Percentiles rank a stretch among this genome's conserved stretches.
phyloP scores from a whole-genome alignment of 139 green algal species.

The Chlamydomonas schloesseri region DNA sequence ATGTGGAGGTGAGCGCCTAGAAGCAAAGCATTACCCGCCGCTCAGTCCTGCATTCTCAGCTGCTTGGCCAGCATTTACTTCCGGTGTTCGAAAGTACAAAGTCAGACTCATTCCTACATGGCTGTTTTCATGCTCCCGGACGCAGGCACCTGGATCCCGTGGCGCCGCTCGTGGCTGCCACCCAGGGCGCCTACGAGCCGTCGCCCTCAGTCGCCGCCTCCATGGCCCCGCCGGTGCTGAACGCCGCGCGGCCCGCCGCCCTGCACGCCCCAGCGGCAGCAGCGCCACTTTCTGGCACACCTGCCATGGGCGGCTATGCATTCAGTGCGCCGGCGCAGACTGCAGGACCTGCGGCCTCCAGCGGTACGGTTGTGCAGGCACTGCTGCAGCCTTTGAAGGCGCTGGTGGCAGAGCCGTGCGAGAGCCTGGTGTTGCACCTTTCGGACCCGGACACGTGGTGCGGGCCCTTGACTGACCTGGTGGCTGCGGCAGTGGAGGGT shows the following conservation, averaged over 20 bases:
- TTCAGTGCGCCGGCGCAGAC: too few relatives aligned
- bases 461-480: not conserved
- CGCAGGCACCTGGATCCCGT: too few relatives aligned
- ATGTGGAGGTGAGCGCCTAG: slow-evolving; percentile 1
- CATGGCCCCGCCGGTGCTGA: not conserved
- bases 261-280: not conserved
- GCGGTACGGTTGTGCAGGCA: too few relatives aligned
- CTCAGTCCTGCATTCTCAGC: too few relatives aligned
- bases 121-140: too few relatives aligned
- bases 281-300: not conserved
- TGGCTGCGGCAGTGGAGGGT: not conserved
- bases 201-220: too few relatives aligned
- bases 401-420: not conserved
- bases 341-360: not conserved
- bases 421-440: not conserved
- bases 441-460: not conserved
- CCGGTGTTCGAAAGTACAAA: too few relatives aligned
- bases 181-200: too few relatives aligned
- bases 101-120: too few relatives aligned
- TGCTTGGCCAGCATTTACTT: too few relatives aligned
- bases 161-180: not conserved
- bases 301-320: not conserved
- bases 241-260: not conserved
- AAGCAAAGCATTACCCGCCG: too few relatives aligned
- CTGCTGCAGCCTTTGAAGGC: not conserved